Percentiles rank a stretch among this genome's conserved stretches.
Evolutionary conservation across 306 rosid genomes (phyloP).

Genomic region (Dryas alaskensis): DNA sequence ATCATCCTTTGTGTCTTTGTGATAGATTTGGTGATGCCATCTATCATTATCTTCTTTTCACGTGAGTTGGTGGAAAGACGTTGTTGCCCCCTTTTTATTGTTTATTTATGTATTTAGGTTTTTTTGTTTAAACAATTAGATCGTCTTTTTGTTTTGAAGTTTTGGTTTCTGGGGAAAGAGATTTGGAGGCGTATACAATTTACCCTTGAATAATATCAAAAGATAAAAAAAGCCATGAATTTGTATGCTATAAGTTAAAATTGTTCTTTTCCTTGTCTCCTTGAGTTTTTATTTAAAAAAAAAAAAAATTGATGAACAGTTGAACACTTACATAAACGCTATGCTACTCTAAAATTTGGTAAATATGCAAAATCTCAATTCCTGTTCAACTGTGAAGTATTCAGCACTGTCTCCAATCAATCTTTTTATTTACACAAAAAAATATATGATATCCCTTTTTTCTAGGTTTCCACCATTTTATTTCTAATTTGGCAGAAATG

Average conservation of each 20-base stretch:
- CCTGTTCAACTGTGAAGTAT: neutral
- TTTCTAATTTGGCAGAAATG: neutral
- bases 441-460: neutral
- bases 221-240: neutral
- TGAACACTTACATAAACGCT: neutral
- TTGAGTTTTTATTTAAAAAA: no score
- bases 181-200: neutral
- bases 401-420: no score
- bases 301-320: neutral
- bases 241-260: neutral
- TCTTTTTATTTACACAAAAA: neutral
- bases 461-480: neutral
- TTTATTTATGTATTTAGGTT: neutral
- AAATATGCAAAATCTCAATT: neutral
- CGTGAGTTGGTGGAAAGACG: slow-evolving; percentile 39
- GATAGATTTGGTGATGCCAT: slow-evolving; percentile 20
- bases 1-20: neutral
- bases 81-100: slow-evolving; percentile 26
- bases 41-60: slow-evolving; percentile 17
- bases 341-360: neutral
- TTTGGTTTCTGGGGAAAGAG: neutral
- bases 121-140: neutral
- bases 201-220: neutral
- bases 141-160: neutral
- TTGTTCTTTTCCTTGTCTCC: neutral